phyloP scores from a whole-genome alignment of 306 rosid genomes.

The Ceratonia siliqua region DNA sequence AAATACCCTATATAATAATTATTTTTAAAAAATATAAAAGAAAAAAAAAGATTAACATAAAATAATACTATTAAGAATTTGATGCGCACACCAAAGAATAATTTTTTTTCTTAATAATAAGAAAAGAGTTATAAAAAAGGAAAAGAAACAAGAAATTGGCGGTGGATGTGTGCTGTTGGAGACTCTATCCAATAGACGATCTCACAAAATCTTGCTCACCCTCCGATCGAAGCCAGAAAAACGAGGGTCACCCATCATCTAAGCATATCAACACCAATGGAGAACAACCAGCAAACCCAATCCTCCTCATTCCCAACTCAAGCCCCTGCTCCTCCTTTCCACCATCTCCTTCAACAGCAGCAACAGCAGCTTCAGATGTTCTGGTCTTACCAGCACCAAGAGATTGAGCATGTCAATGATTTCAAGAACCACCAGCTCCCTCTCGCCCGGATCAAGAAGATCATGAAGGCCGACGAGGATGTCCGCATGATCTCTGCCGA shows the following conservation, averaged over 20 bases:
- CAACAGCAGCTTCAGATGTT: conserved; percentile 96
- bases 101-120: no score
- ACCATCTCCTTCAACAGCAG: conserved; percentile 91
- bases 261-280: conserved; percentile 35
- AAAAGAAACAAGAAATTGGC: background rate
- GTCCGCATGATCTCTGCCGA: conserved; percentile 99
- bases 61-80: no score
- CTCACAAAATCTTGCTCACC: background rate
- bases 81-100: no score
- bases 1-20: no score
- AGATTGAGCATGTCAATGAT: conserved; percentile 89
- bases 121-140: no score
- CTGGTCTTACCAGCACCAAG: conserved; percentile 91
- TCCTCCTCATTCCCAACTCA: conserved; percentile 53
- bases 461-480: conserved; percentile 99
- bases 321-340: conserved; percentile 57
- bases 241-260: background rate
- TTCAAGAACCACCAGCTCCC: conserved; percentile 99
- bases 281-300: conserved; percentile 50
- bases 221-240: conserved; percentile 1
- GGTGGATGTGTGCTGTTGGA: background rate
- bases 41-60: no score
- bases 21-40: no score
- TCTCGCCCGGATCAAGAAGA: conserved; percentile 95
- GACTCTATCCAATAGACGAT: background rate